These are phyloP conservation scores for Fusarium sp. DNA, from an alignment of 2,329 filamentous ascomycete genomes.

Conservation along the genomic window DNA sequence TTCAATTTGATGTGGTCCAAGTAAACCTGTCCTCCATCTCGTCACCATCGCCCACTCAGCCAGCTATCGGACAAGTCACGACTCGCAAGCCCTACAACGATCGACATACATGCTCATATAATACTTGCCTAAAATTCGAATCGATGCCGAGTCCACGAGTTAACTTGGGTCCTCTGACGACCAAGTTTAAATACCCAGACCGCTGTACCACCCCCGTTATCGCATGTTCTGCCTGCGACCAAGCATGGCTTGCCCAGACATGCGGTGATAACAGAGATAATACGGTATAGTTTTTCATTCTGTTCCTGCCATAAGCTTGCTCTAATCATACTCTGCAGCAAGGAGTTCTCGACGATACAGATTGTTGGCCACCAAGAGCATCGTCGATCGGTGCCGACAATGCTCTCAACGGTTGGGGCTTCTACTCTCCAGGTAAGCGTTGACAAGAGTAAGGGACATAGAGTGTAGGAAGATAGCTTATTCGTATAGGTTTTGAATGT, in stretches of 20 bases:
- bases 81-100: too few species aligned
- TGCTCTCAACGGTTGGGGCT: conserved; percentile 10
- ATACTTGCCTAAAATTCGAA: not conserved
- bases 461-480: too few species aligned
- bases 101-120: too few species aligned
- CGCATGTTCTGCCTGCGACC: not conserved
- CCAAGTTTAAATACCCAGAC: conserved; percentile 2
- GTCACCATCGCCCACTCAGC: not conserved
- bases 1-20: too few species aligned
- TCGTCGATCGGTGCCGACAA: not conserved
- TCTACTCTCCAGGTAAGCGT: conserved; percentile 4
- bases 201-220: not conserved
- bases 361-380: not conserved
- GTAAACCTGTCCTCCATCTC: not conserved
- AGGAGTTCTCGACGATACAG: not conserved
- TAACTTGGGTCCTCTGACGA: conserved; percentile 9
- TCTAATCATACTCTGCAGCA: not conserved
- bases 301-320: too few species aligned
- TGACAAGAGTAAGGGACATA: too few species aligned
- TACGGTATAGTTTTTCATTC: not conserved
- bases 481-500: not conserved
- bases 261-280: conserved; percentile 3
- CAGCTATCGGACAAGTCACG: too few species aligned
- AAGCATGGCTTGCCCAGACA: not conserved
- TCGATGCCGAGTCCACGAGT: conserved; percentile 1